These are phyloP conservation scores for Entomortierella chlamydospora DNA, from an alignment of 192 early-diverging fungal genomes.

Conservation along the genomic window DNA sequence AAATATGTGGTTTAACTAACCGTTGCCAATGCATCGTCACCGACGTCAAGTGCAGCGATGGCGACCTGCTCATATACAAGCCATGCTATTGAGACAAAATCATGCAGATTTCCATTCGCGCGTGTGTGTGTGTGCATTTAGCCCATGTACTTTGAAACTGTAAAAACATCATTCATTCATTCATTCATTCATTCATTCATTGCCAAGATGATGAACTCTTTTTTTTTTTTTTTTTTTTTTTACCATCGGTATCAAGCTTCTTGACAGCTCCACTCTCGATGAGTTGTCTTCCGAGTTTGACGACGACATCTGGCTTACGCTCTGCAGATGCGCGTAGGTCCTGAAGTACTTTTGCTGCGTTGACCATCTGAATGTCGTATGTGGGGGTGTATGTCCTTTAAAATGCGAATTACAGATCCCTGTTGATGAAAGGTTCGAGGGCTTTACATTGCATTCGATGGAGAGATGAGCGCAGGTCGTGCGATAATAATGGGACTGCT, in stretches of 20 bases:
- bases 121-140: background rate
- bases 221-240: too few relatives aligned
- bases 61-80: slow-evolving; percentile 86
- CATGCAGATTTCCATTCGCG: background rate
- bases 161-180: too few relatives aligned
- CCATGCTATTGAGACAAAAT: slow-evolving; percentile 61
- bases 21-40: slow-evolving; percentile 73
- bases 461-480: too few relatives aligned
- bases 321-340: slow-evolving; percentile 58
- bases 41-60: slow-evolving; percentile 82
- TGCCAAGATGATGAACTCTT: slow-evolving; percentile 7
- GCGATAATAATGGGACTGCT: too few relatives aligned
- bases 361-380: slow-evolving; percentile 25
- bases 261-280: slow-evolving; percentile 38
- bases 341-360: slow-evolving; percentile 56
- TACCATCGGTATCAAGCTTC: slow-evolving; percentile 61
- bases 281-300: slow-evolving; percentile 53
- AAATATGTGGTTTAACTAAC: too few relatives aligned
- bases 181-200: too few relatives aligned
- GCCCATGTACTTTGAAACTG: background rate
- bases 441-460: too few relatives aligned
- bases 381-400: too few relatives aligned
- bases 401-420: too few relatives aligned
- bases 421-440: background rate
- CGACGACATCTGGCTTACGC: slow-evolving; percentile 59